Percentiles rank a stretch among this genome's conserved stretches.
Conservation (phyloP, 129 eudicot species). For the Mikania micrantha region DNA sequence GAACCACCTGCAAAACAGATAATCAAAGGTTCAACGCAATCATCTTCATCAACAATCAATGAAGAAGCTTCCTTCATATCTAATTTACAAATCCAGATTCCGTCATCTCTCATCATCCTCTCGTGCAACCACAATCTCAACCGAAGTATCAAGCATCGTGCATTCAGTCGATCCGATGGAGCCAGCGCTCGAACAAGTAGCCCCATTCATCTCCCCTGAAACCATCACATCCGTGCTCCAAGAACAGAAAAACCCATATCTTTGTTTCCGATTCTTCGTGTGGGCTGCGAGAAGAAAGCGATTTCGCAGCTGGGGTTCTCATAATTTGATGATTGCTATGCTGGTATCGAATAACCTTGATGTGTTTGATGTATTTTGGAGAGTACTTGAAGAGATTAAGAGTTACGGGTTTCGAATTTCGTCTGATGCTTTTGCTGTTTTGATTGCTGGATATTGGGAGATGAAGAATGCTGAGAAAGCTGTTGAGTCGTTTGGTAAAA, state of each 20-base stretch:
- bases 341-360: slow-evolving; percentile 17
- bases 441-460: slow-evolving; percentile 58
- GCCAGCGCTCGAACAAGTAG: slow-evolving; percentile 36
- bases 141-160: slow-evolving; percentile 34
- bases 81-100: slow-evolving; percentile 17
- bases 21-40: not conserved
- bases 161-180: slow-evolving; percentile 45
- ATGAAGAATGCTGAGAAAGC: slow-evolving; percentile 41
- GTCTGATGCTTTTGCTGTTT: slow-evolving; percentile 43
- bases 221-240: slow-evolving; percentile 26
- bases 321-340: slow-evolving; percentile 30
- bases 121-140: slow-evolving; percentile 18
- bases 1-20: not conserved
- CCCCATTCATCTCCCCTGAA: slow-evolving; percentile 27
- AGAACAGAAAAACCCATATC: slow-evolving; percentile 27
- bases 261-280: slow-evolving; percentile 67
- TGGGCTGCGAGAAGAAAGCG: slow-evolving; percentile 45
- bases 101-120: slow-evolving; percentile 10
- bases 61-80: slow-evolving; percentile 14
- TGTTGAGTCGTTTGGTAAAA: slow-evolving; percentile 60
- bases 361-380: slow-evolving; percentile 48
- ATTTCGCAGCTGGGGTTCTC: slow-evolving; percentile 40
- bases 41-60: slow-evolving; percentile 8
- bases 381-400: slow-evolving; percentile 40
- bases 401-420: slow-evolving; percentile 2